Evolutionary conservation across 2,329 filamentous ascomycete species (phyloP).

Genomic region (Elsinoe fawcettii): DNA sequence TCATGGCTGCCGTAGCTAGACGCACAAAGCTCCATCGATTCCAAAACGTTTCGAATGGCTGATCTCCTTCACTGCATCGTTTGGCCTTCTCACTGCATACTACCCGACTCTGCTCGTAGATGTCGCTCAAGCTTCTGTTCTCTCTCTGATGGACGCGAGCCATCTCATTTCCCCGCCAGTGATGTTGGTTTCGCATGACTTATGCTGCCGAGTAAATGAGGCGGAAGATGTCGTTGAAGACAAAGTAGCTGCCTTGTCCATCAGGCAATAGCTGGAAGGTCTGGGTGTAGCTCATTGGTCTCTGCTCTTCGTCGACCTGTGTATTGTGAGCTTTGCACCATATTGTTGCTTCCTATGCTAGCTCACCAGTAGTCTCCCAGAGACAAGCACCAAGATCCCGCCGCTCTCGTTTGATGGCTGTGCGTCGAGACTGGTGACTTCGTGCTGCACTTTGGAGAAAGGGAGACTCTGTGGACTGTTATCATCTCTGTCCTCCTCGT

Average conservation of each 20-base stretch:
- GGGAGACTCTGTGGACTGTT: constrained; percentile 54
- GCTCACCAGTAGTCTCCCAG: constrained; percentile 72
- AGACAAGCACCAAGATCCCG: constrained; percentile 79
- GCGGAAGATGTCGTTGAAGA: constrained; percentile 94
- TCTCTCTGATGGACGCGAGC: background rate
- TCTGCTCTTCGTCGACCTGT: constrained; percentile 76
- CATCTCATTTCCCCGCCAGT: background rate
- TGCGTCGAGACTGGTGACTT: constrained; percentile 68
- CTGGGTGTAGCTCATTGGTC: constrained; percentile 87
- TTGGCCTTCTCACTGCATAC: too few species aligned
- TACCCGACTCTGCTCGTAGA: too few species aligned
- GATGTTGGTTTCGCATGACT: background rate
- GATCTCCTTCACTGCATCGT: background rate
- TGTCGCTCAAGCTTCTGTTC: too few species aligned
- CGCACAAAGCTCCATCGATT: background rate
- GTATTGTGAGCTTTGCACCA: background rate
- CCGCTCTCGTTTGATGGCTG: constrained; percentile 64
- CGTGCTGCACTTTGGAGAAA: constrained; percentile 74
- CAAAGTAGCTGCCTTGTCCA: constrained; percentile 62
- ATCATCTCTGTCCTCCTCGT: constrained; percentile 69
- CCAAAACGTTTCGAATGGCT: background rate
- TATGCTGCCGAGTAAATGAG: constrained; percentile 57
- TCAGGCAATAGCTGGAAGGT: constrained; percentile 76
- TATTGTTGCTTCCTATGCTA: background rate
- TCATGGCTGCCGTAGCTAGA: background rate